Percentiles rank a stretch among this genome's conserved stretches.
Conservation (phyloP, 2,329 filamentous ascomycete species). For the Penicillium freii region DNA sequence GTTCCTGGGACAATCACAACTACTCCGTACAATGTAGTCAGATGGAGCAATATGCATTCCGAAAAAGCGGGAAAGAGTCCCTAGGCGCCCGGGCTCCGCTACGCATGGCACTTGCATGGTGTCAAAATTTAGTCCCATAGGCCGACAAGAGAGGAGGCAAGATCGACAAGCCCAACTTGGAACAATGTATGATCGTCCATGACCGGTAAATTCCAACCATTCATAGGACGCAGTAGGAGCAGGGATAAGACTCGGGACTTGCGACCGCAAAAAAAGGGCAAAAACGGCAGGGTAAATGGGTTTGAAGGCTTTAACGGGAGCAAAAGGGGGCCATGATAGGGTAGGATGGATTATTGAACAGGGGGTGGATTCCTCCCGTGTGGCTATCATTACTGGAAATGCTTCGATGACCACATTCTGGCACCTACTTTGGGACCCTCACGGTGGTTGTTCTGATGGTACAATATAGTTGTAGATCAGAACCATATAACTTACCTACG, state of each 20-base stretch:
- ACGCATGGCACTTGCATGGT: constrained; percentile 20
- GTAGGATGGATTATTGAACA: constrained; percentile 11
- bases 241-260: not conserved
- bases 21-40: not conserved
- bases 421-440: constrained; percentile 1
- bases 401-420: constrained; percentile 17
- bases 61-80: not conserved
- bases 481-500: not conserved
- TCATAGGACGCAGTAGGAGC: constrained; percentile 4
- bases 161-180: constrained; percentile 11
- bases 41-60: constrained; percentile 4
- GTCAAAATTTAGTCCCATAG: constrained; percentile 5
- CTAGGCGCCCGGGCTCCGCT: not conserved
- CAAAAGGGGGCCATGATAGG: constrained; percentile 17
- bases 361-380: constrained; percentile 15
- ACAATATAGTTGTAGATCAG: not conserved
- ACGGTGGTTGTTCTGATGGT: constrained; percentile 10
- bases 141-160: constrained; percentile 1
- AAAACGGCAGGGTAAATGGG: constrained; percentile 14
- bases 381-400: constrained; percentile 28
- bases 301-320: constrained; percentile 12
- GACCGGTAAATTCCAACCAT: constrained; percentile 5
- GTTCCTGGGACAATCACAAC: not conserved
- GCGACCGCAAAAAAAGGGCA: constrained; percentile 8
- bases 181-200: constrained; percentile 8